Evolutionary conservation across 768 basidiomycete species (phyloP).

Genomic region (Kwoniella sp.): DNA sequence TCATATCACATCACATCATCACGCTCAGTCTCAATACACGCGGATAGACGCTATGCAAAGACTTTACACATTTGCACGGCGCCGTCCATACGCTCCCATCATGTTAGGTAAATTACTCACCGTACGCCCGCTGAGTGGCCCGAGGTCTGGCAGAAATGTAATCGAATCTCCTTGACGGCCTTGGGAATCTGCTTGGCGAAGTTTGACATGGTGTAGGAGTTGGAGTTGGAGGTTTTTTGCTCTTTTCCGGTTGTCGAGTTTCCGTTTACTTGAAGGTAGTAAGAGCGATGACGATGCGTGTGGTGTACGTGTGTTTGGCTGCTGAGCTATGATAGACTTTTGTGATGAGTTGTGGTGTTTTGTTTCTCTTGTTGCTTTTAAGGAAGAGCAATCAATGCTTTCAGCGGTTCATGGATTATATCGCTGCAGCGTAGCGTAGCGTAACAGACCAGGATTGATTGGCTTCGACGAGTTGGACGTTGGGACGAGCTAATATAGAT

Average conservation of each 20-base stretch:
- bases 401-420: too few species aligned
- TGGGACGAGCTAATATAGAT: background rate
- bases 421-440: too few species aligned
- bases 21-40: too few species aligned
- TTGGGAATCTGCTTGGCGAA: constrained; percentile 53
- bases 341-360: background rate
- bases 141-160: constrained; percentile 55
- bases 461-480: background rate
- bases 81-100: too few species aligned
- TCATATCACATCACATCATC: too few species aligned
- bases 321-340: background rate
- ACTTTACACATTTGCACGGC: too few species aligned
- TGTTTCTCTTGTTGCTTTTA: background rate
- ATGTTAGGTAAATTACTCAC: constrained; percentile 38
- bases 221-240: background rate
- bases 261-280: too few species aligned
- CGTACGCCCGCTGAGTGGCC: constrained; percentile 50
- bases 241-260: too few species aligned
- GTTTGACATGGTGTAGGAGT: constrained; percentile 48
- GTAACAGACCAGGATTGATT: background rate
- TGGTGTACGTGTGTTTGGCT: background rate
- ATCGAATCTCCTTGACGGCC: constrained; percentile 55
- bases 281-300: background rate
- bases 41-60: too few species aligned
- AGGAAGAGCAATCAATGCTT: too few species aligned